These are phyloP conservation scores for Plasmodium berghei DNA, from an alignment of 169 alveolate species.

Conservation along the genomic window DNA sequence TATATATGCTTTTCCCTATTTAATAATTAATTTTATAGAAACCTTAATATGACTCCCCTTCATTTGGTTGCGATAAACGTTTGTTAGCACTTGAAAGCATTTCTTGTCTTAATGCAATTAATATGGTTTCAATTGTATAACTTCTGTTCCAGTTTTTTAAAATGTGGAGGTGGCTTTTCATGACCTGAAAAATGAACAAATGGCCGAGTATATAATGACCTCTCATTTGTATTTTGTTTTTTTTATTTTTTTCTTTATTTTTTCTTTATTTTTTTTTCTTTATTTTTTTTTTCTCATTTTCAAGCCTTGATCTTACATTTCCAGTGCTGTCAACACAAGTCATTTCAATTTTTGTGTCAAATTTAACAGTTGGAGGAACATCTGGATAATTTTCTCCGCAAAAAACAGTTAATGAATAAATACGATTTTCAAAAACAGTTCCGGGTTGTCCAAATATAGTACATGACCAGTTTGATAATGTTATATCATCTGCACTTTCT, in stretches of 20 bases:
- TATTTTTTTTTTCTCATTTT: background rate
- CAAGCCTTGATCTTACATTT: conserved; percentile 78
- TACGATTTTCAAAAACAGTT: conserved; percentile 95
- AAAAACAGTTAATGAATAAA: conserved; percentile 92
- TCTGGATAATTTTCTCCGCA: conserved; percentile 97
- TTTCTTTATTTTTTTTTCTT: background rate
- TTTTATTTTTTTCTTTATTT: too few species aligned
- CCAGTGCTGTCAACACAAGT: conserved; percentile 94
- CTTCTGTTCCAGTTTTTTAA: conserved; percentile 93
- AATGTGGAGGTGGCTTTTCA: conserved; percentile 84
- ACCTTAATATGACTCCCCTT: conserved; percentile 91
- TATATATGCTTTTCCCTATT: background rate
- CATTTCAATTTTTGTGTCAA: conserved; percentile 92
- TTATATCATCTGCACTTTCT: conserved; percentile 94
- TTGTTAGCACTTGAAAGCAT: conserved; percentile 93
- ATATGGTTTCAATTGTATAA: conserved; percentile 92
- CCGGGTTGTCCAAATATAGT: conserved; percentile 95
- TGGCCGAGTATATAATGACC: background rate
- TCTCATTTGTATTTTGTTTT: background rate
- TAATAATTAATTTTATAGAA: background rate
- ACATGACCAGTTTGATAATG: conserved; percentile 95
- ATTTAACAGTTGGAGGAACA: conserved; percentile 96
- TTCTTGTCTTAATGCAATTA: conserved; percentile 93
- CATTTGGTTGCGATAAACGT: conserved; percentile 96
- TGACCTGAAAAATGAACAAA: conserved; percentile 77